Percentiles rank a stretch among this genome's conserved stretches.
phyloP scores from a whole-genome alignment of 2,329 filamentous ascomycete species.

The Trichoderma atrobrunneum region DNA sequence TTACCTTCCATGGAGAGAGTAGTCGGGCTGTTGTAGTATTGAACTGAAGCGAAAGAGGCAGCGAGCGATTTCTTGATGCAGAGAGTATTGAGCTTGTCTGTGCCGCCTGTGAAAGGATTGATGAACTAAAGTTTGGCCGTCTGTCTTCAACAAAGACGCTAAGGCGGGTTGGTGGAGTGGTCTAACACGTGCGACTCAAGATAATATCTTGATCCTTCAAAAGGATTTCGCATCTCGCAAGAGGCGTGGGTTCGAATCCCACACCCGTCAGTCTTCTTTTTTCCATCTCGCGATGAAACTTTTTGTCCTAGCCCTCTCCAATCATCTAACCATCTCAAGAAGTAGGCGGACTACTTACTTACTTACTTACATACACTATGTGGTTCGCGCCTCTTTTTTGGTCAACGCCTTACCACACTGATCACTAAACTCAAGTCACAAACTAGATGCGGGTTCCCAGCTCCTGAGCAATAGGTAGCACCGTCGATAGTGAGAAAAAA shows the following conservation, averaged over 20 bases:
- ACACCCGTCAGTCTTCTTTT: slow-evolving; percentile 17
- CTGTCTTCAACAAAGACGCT: slow-evolving; percentile 4
- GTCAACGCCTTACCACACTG: no score
- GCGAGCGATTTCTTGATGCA: no score
- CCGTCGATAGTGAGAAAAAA: not conserved
- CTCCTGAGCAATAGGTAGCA: no score
- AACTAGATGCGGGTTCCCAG: no score
- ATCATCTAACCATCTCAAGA: not conserved
- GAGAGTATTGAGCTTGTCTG: no score
- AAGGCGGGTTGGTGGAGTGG: slow-evolving; percentile 20
- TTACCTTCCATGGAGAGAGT: not conserved
- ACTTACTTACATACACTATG: no score
- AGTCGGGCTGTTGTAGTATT: not conserved
- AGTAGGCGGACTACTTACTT: not conserved
- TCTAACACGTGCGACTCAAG: slow-evolving; percentile 20
- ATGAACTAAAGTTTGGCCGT: not conserved
- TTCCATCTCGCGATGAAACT: not conserved
- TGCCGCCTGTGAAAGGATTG: not conserved
- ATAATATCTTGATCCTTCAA: slow-evolving; percentile 16
- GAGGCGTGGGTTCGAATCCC: slow-evolving; percentile 20
- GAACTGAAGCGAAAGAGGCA: not conserved
- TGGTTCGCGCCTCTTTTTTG: no score
- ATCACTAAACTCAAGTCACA: no score
- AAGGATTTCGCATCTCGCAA: slow-evolving; percentile 20
- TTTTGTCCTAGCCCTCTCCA: not conserved